phyloP scores from a whole-genome alignment of 805 yeast species.

The Candida maris region DNA sequence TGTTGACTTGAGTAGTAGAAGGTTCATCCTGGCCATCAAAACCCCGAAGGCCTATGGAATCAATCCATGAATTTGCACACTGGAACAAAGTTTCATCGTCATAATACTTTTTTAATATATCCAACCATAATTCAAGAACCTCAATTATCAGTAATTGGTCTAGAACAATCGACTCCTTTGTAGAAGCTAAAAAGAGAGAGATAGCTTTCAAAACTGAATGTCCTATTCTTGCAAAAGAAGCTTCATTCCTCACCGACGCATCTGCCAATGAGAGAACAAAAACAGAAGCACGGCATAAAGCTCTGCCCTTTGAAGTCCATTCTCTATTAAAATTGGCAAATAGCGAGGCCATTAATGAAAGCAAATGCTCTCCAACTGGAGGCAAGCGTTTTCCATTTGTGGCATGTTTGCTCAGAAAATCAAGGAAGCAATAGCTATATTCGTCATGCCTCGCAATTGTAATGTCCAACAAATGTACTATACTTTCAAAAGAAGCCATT shows the following conservation, averaged over 20 bases:
- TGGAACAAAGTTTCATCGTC: conserved; percentile 38
- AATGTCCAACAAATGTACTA: conserved; percentile 58
- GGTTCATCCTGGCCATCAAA: conserved; percentile 40
- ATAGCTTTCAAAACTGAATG: conserved; percentile 31
- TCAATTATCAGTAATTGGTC: conserved; percentile 67
- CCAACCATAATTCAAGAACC: conserved; percentile 52
- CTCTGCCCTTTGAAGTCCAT: conserved; percentile 63
- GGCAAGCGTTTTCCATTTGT: conserved; percentile 35
- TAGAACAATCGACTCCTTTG: conserved; percentile 44
- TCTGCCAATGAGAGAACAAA: conserved; percentile 45
- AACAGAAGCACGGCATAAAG: conserved; percentile 57
- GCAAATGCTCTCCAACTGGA: conserved; percentile 47
- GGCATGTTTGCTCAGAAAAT: conserved; percentile 37
- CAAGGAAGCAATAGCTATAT: conserved; percentile 53
- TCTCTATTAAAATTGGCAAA: conserved; percentile 47
- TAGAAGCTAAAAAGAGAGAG: conserved; percentile 43
- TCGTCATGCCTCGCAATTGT: conserved; percentile 65
- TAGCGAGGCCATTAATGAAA: conserved; percentile 43
- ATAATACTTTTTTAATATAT: conserved; percentile 38
- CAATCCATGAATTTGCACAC: conserved; percentile 44
- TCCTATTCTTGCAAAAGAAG: conserved; percentile 20
- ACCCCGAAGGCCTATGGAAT: conserved; percentile 55
- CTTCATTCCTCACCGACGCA: conserved; percentile 6
- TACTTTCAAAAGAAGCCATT: conserved; percentile 45
- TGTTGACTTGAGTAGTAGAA: conserved; percentile 24